Evolutionary conservation across 768 basidiomycete species (phyloP).

Genomic region (Termitomyces sp.): DNA sequence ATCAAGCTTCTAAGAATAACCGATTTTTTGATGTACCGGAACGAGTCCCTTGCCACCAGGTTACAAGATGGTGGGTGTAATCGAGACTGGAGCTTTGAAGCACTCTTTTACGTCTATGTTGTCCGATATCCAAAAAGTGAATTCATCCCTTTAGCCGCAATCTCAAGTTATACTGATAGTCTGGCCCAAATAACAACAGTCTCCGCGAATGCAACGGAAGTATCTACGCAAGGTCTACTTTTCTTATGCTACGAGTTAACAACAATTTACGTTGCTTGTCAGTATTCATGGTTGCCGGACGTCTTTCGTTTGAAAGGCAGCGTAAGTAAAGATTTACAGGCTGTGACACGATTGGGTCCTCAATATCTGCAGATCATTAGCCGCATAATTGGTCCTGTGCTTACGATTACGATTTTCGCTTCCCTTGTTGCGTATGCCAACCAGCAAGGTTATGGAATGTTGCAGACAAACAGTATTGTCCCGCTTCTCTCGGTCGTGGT

Average conservation of each 20-base stretch:
- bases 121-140: conserved; percentile 20
- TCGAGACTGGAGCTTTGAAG: conserved; percentile 20
- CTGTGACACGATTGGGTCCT: conserved; percentile 3
- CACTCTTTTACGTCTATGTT: conserved; percentile 21
- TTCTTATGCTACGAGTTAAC: background rate
- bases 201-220: conserved; percentile 43
- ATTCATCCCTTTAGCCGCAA: background rate
- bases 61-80: conserved; percentile 9
- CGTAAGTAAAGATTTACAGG: conserved; percentile 35
- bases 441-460: conserved; percentile 50
- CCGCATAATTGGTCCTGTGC: conserved; percentile 73
- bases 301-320: conserved; percentile 81
- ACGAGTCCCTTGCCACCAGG: background rate
- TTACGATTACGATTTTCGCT: conserved; percentile 79
- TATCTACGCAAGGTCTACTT: conserved; percentile 40
- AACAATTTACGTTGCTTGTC: background rate
- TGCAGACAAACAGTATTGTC: conserved; percentile 77
- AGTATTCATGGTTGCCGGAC: conserved; percentile 91
- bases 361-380: conserved; percentile 54
- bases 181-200: conserved; percentile 18
- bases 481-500: conserved; percentile 89
- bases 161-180: background rate
- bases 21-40: background rate
- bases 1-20: background rate
- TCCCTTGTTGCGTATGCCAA: conserved; percentile 52